Evolutionary conservation across 805 yeast genomes (phyloP), one percentile per base, ranked within the genome.

Genomic region (Zygoascus bituminiphila): DNA sequence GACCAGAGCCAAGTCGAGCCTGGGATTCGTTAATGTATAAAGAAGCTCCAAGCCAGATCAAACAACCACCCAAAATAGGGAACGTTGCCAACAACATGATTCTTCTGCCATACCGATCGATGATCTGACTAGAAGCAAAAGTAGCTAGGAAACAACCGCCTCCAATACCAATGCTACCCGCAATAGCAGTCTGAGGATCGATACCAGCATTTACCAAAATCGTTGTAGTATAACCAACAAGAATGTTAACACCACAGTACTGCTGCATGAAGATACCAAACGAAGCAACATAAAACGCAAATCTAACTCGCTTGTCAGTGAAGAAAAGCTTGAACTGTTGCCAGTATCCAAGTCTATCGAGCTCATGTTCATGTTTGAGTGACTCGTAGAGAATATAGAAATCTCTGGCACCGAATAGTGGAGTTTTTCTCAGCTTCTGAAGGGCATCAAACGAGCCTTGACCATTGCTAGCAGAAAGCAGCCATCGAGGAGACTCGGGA

Each of bases 251-350:
- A 53, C 79, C 79, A 62, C 79, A 74, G 63, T 74, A 75, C 54
- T 75, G 78, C 62, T 75, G 79, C 70, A 75, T 74, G 56, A 73
- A 72, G 68, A 74, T 70, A 42, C 70, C 76, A 51, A 75, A 60
- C 66, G 72, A 68, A 7, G 78, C 70, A 50, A 75, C 79, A 44
- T 73, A 54, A 10, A 75, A 71, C 40, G 77, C 79, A 55, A 73
- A 74, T 64, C 77, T 70, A 57, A 74, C 73, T 65, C 80, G 70
- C 56, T 68, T 63, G 23, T 67, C 58, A 2, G 71, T 65, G 56
- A 75, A 73, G 63, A 75, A 60, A 51, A 72, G 72, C 12, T 53
- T 52, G 38, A 69, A 42, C 58, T 73, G 71, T 54, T 62, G 61
- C 7, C 54, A 56, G 19, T 62, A 65, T n/a, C 53, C 59, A 52